Evolutionary conservation across 352 stramenopile species (phyloP).

Genomic region (Phytophthora pistaciae): DNA sequence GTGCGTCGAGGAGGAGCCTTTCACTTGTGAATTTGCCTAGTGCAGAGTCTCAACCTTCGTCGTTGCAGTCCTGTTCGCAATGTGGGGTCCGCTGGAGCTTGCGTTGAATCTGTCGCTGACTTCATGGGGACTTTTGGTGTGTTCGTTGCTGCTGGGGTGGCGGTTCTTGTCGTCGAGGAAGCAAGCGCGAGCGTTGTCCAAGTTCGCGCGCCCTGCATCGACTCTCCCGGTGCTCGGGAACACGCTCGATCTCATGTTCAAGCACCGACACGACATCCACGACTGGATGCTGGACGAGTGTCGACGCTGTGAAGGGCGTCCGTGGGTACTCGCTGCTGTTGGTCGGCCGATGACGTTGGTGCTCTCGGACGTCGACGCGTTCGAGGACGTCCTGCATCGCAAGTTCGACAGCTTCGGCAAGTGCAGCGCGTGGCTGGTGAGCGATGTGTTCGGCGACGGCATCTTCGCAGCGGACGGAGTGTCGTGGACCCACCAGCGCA

Average conservation of each 20-base stretch:
- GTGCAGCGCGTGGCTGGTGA: slow-evolving; percentile 46
- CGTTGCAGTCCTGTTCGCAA: background rate
- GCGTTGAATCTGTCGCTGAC: slow-evolving; percentile 2
- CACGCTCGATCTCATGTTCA: slow-evolving; percentile 59
- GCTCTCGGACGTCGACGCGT: slow-evolving; percentile 42
- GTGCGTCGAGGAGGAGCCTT: background rate
- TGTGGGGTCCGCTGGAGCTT: slow-evolving; percentile 30
- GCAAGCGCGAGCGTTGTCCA: slow-evolving; percentile 31
- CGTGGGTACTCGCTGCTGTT: slow-evolving; percentile 53
- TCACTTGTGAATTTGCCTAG: background rate
- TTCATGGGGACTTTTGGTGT: slow-evolving; percentile 26
- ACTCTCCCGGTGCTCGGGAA: slow-evolving; percentile 60
- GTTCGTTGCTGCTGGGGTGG: slow-evolving; percentile 38
- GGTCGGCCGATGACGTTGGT: slow-evolving; percentile 52
- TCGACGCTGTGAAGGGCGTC: slow-evolving; percentile 43
- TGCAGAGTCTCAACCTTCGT: background rate
- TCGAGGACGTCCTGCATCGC: slow-evolving; percentile 66
- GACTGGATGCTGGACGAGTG: slow-evolving; percentile 71
- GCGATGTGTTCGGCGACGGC: slow-evolving; percentile 70
- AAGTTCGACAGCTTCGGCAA: slow-evolving; percentile 87
- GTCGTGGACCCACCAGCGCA: slow-evolving; percentile 77
- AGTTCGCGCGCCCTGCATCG: slow-evolving; percentile 39
- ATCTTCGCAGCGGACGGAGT: slow-evolving; percentile 76
- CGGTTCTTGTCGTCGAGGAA: slow-evolving; percentile 30
- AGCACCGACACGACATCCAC: slow-evolving; percentile 54